phyloP scores from a whole-genome alignment of 148 eudicot species.

The Rhododendron henanense region DNA sequence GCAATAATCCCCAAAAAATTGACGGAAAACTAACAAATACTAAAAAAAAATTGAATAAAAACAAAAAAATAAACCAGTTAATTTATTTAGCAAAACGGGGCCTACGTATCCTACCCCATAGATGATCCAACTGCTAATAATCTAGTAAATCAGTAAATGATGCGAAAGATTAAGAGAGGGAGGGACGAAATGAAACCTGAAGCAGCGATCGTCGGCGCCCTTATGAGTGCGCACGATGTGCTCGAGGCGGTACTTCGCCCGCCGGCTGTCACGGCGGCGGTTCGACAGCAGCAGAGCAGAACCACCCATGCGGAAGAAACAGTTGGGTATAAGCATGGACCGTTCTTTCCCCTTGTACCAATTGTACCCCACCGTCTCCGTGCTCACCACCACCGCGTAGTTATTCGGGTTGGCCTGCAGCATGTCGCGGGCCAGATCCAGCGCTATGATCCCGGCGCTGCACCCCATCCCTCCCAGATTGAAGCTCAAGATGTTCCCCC shows the following conservation, averaged over 20 bases:
- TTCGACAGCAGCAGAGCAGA: slow-evolving; percentile 81
- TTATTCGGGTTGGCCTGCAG: slow-evolving; percentile 86
- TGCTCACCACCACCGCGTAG: slow-evolving; percentile 82
- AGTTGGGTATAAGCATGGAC: slow-evolving; percentile 92
- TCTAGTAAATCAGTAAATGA: neutral
- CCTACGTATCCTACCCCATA: neutral
- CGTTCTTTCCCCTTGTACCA: slow-evolving; percentile 84
- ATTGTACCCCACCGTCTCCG: slow-evolving; percentile 90
- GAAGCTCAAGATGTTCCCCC: slow-evolving; percentile 87
- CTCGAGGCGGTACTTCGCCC: slow-evolving; percentile 88
- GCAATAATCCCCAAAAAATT: no score
- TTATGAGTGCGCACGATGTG: slow-evolving; percentile 93
- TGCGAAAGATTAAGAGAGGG: neutral
- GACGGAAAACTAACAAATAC: no score
- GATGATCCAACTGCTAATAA: neutral
- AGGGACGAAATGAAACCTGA: slow-evolving; percentile 36
- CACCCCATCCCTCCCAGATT: slow-evolving; percentile 98
- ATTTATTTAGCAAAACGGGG: no score
- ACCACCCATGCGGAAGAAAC: slow-evolving; percentile 95
- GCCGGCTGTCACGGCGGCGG: slow-evolving; percentile 67
- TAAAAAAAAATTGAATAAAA: no score
- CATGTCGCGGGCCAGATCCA: slow-evolving; percentile 92
- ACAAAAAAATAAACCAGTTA: no score
- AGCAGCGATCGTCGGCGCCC: slow-evolving; percentile 85
- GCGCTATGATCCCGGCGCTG: slow-evolving; percentile 73